Conservation (phyloP, 768 basidiomycete genomes). For the Boletellus emodensis region DNA sequence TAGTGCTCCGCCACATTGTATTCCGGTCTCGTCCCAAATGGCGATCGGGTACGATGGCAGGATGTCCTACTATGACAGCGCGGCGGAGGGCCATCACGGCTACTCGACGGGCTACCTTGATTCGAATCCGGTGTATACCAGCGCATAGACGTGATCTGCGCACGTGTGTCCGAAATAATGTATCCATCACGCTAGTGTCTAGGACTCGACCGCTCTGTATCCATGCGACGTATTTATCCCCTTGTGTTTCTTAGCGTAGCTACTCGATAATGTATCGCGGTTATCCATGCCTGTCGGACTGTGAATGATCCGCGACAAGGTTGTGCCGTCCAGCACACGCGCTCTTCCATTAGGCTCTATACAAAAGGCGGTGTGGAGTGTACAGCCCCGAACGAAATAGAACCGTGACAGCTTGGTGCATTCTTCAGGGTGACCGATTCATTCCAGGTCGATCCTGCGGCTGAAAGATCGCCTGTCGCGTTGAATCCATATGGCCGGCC, state of each 20-base stretch:
- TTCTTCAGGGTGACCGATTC: too few relatives aligned
- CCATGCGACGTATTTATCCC: constrained; percentile 24
- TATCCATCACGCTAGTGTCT: constrained; percentile 19
- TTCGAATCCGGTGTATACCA: constrained; percentile 21
- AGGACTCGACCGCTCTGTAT: constrained; percentile 23
- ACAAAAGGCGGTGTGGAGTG: too few relatives aligned
- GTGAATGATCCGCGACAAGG: too few relatives aligned
- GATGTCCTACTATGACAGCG: constrained; percentile 27
- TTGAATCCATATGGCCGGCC: too few relatives aligned
- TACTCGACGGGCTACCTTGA: constrained; percentile 22
- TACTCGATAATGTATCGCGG: constrained; percentile 15
- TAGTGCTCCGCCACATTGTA: constrained; percentile 19
- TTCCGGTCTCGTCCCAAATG: constrained; percentile 18
- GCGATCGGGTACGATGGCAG: constrained; percentile 20
- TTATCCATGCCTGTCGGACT: background rate
- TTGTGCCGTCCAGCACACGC: too few relatives aligned
- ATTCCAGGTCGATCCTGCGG: too few relatives aligned
- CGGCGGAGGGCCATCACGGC: constrained; percentile 19
- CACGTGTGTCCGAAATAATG: constrained; percentile 7
- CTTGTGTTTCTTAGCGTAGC: constrained; percentile 5
- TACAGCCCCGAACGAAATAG: too few relatives aligned
- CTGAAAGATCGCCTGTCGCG: too few relatives aligned
- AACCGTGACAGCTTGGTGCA: too few relatives aligned
- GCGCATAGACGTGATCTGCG: constrained; percentile 13
- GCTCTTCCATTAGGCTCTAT: background rate